These are phyloP conservation scores for Karstenula rhodostoma DNA, from an alignment of 2,329 filamentous ascomycete genomes.

Conservation along the genomic window DNA sequence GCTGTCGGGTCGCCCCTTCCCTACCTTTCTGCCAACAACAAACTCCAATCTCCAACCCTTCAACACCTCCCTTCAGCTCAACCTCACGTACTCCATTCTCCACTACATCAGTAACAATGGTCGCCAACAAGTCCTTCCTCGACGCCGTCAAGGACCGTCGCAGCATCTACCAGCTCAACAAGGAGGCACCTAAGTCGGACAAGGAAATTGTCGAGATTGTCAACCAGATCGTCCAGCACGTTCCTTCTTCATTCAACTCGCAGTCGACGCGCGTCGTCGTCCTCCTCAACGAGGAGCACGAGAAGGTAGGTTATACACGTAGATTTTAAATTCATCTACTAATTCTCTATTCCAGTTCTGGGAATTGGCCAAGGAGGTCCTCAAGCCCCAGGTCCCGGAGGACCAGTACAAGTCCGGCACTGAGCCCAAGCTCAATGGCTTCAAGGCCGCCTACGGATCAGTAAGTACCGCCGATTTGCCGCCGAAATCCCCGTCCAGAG, in stretches of 20 bases:
- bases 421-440: constrained; percentile 60
- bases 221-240: constrained; percentile 67
- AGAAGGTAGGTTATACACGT: no score
- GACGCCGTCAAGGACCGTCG: constrained; percentile 73
- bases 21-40: constrained; percentile 15
- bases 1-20: constrained; percentile 21
- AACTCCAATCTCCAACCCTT: constrained; percentile 18
- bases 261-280: constrained; percentile 82
- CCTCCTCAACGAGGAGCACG: constrained; percentile 82
- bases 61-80: constrained; percentile 11
- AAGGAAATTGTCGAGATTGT: constrained; percentile 70
- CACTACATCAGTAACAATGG: constrained; percentile 46
- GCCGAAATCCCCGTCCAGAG: neutral
- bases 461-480: constrained; percentile 56
- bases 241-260: constrained; percentile 87
- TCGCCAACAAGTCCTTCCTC: constrained; percentile 60
- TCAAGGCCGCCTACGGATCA: constrained; percentile 78
- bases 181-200: constrained; percentile 66
- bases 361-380: constrained; percentile 72
- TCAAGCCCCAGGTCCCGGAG: constrained; percentile 73
- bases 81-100: constrained; percentile 26
- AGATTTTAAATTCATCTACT: no score
- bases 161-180: constrained; percentile 72
- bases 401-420: constrained; percentile 66
- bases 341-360: no score